A percentile compares a stretch with the other conserved stretches of the same genome.
These are phyloP conservation scores for Peronosclerospora sorghi DNA, from an alignment of 352 stramenopile species.

Conservation along the genomic window DNA sequence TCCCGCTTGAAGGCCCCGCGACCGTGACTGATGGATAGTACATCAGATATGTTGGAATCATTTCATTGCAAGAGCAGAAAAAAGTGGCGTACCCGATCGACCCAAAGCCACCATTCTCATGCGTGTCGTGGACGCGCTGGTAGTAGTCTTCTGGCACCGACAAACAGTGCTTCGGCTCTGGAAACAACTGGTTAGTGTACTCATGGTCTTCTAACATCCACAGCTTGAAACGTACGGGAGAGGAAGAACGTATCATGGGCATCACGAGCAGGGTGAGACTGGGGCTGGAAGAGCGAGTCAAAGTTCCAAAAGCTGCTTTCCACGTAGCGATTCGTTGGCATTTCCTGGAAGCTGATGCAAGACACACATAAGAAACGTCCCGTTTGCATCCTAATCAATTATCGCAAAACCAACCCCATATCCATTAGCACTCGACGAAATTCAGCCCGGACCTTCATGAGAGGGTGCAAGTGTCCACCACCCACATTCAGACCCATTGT, in stretches of 20 bases:
- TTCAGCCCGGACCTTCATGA: conserved; percentile 96
- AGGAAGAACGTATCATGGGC: conserved; percentile 99
- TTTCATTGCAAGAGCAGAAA: not conserved
- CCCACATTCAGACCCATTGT: conserved; percentile 89
- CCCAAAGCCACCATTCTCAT: conserved; percentile 93
- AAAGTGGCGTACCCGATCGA: conserved; percentile 89
- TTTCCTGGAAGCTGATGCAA: conserved; percentile 91
- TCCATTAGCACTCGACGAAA: conserved; percentile 99
- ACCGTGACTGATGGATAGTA: conserved; percentile 34
- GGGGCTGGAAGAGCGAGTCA: conserved; percentile 98
- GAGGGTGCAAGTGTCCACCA: conserved; percentile 95
- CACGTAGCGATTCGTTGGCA: conserved; percentile 99
- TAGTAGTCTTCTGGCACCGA: conserved; percentile 98
- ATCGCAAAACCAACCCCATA: conserved; percentile 82
- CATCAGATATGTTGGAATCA: not conserved
- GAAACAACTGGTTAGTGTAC: too few species aligned
- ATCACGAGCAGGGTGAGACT: conserved; percentile 97
- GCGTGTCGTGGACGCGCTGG: conserved; percentile 96
- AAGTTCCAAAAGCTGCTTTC: conserved; percentile 99
- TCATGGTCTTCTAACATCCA: too few species aligned
- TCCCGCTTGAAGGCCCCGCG: conserved; percentile 85
- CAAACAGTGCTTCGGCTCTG: conserved; percentile 59
- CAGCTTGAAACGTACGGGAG: conserved; percentile 53
- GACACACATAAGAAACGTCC: not conserved
- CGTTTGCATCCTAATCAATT: not conserved